Conservation (phyloP, 2,329 filamentous ascomycete genomes). For the Aspergillus pseudoterreus region DNA sequence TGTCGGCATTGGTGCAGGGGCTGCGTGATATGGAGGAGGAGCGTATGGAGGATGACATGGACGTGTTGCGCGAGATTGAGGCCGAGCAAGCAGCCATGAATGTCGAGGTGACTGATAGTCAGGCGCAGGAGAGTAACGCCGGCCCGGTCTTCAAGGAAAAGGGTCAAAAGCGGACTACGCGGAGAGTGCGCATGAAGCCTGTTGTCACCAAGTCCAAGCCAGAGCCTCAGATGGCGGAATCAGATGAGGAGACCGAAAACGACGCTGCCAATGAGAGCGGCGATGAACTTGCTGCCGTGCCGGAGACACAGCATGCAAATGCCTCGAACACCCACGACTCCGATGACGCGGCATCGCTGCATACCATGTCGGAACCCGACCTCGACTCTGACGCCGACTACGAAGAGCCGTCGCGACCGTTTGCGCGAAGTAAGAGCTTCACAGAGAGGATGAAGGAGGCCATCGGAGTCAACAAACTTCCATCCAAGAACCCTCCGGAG, state of each 20-base stretch:
- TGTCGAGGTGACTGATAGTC: conserved; percentile 36
- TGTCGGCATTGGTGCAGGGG: conserved; percentile 37
- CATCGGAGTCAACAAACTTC: conserved; percentile 20
- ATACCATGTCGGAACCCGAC: conserved; percentile 28
- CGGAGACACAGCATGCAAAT: conserved; percentile 25
- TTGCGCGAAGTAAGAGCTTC: conserved; percentile 27
- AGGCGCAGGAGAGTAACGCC: conserved; percentile 16
- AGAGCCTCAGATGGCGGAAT: conserved; percentile 19
- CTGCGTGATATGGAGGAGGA: conserved; percentile 41
- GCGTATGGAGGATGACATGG: conserved; percentile 40
- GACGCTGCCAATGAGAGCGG: conserved; percentile 17
- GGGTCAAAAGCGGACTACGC: conserved; percentile 48
- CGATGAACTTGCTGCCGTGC: conserved; percentile 27
- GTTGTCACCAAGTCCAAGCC: conserved; percentile 27
- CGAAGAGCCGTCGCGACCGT: conserved; percentile 17
- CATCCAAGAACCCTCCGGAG: conserved; percentile 12
- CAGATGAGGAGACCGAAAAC: conserved; percentile 15
- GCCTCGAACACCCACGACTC: conserved; percentile 6
- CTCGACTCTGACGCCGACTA: conserved; percentile 30
- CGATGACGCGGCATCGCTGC: conserved; percentile 20
- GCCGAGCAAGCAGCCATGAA: conserved; percentile 27
- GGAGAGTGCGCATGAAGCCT: conserved; percentile 42
- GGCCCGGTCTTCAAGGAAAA: conserved; percentile 43
- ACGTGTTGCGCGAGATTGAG: conserved; percentile 44
- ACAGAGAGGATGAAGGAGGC: conserved; percentile 37